Percentiles rank a stretch among this genome's conserved stretches.
Evolutionary conservation across 441 rosid genomes (phyloP).

Genomic region (Capsella rubella): DNA sequence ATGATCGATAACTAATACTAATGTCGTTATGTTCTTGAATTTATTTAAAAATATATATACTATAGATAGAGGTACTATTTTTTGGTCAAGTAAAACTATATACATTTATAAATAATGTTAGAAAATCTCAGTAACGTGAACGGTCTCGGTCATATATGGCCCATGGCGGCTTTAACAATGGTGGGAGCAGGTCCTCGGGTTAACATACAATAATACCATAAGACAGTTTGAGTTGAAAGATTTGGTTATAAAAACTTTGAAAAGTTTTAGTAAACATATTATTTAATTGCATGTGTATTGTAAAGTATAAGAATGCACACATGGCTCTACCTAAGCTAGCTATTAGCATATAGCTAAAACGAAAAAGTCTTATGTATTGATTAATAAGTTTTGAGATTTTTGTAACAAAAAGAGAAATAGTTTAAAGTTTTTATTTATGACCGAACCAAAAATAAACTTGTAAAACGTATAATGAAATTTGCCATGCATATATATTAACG

Average conservation of each 20-base stretch:
- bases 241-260: not conserved
- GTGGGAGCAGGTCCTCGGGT: conserved; percentile 39
- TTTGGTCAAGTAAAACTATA: not conserved
- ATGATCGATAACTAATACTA: not conserved
- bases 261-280: conserved; percentile 7
- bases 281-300: conserved; percentile 25
- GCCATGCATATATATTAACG: not conserved
- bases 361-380: not conserved
- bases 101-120: conserved; percentile 5
- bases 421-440: conserved; percentile 1
- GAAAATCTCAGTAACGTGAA: conserved; percentile 33
- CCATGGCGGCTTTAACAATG: conserved; percentile 33
- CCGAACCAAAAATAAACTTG: not conserved
- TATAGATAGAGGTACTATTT: too few relatives aligned
- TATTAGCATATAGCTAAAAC: conserved; percentile 10
- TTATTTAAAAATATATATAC: not conserved
- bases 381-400: not conserved
- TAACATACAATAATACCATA: conserved; percentile 23
- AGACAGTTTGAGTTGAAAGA: conserved; percentile 8
- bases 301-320: conserved; percentile 15
- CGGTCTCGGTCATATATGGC: conserved; percentile 19
- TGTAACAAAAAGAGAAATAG: too few relatives aligned
- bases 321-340: conserved; percentile 13
- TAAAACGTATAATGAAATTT: not conserved
- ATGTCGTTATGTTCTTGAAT: conserved; percentile 39